phyloP scores from a whole-genome alignment of 352 stramenopile species.

The Labyrinthula sp. region DNA sequence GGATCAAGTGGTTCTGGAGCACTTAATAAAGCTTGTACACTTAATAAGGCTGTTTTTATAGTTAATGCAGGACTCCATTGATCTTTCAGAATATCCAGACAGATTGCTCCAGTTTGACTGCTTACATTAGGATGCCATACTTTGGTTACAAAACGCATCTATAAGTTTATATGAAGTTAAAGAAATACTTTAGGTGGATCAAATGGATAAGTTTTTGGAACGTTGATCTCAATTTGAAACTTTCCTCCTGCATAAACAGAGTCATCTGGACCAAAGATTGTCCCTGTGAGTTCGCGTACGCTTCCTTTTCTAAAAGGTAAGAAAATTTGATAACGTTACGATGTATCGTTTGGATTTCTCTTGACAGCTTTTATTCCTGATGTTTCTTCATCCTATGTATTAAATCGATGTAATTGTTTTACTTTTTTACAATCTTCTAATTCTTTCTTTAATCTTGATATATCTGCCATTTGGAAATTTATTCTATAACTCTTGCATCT shows the following conservation, averaged over 20 bases:
- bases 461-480: no score
- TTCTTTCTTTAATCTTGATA: no score
- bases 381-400: no score
- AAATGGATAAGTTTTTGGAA: constrained; percentile 55
- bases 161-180: no score
- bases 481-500: no score
- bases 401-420: no score
- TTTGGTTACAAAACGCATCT: constrained; percentile 55
- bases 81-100: constrained; percentile 66
- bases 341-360: no score
- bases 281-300: constrained; percentile 11
- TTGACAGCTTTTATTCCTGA: no score
- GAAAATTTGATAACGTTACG: no score
- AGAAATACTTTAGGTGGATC: constrained; percentile 58
- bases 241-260: constrained; percentile 43
- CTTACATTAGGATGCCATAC: constrained; percentile 72
- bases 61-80: constrained; percentile 66
- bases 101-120: constrained; percentile 52
- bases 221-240: constrained; percentile 56
- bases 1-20: constrained; percentile 56
- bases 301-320: constrained; percentile 1
- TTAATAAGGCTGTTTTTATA: constrained; percentile 60
- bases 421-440: no score
- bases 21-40: constrained; percentile 57
- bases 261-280: constrained; percentile 15